Base-by-base conservation (phyloP, 352 stramenopile species). In the Phytophthora citricola region DNA sequence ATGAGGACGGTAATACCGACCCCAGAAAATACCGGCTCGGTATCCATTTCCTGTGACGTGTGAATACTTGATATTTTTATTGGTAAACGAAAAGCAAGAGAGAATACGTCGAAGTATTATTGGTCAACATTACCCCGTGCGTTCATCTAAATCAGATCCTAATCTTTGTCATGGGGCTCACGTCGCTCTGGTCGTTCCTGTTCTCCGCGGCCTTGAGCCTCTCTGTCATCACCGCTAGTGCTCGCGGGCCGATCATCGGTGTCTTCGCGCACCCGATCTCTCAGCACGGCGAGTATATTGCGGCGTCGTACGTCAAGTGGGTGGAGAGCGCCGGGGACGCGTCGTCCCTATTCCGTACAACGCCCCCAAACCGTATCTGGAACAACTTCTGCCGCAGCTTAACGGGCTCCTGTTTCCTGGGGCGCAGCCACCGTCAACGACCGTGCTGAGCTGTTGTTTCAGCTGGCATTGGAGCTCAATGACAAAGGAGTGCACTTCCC, bases 241-340 rank as follows among this genome's bases (percentile, higher is more conserved):
- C 48, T 12, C 71, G 51, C 20, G 74, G 76, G 2, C 79, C 79
- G 3, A 76, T 87, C 50, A 78, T 87, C 48, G 79, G 79, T 41
- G 48, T 85, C 12, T 81, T 87, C 50, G 77, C 75, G 44, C 78
- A 91, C 29, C 82, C 82, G 26, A 76, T 78, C 44, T 70, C 82
- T 12, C 74, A 82, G 26, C 77, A 89, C 49, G 81, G 84, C 59
- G 85, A 94, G 62, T 91, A 90, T 69, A 83, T 94, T 51, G 81
- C 83, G 24, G 83, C 81, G 9, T 90, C 83, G 40, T 93, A 93
- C 71, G 83, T 93, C 66, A 93, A 92, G 71, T 93, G 85, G 85
- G 68, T 93, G 58, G 85, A 93, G 52, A 89, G 79, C 59, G 83
- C 76, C 14, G 85, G 85, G 85, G 83, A 5, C 85, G 83, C 45